Evolutionary conservation across 495 filamentous ascomycete genomes (phyloP).

Genomic region (Neurospora pannonica): DNA sequence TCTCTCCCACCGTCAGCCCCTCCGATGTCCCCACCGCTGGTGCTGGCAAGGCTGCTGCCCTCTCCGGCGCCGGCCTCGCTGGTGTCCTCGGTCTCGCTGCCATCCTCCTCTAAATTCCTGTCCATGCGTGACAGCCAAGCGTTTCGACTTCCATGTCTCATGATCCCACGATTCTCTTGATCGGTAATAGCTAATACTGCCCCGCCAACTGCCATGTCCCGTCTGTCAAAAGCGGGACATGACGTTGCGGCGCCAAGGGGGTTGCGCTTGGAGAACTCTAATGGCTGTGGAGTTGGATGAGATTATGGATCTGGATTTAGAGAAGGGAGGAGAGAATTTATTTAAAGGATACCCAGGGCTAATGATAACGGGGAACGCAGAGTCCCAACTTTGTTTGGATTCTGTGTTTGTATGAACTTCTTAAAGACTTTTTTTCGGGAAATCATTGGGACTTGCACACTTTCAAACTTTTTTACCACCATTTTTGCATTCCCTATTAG

Average conservation of each 20-base stretch:
- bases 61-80: conserved; percentile 62
- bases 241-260: not conserved
- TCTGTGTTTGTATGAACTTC: not conserved
- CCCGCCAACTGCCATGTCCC: not conserved
- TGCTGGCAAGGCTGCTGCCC: conserved; percentile 55
- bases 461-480: not conserved
- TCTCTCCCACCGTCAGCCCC: conserved; percentile 22
- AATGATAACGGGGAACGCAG: conserved; percentile 1
- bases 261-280: not conserved
- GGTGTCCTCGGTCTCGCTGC: conserved; percentile 67
- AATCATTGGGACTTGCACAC: not conserved
- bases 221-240: too few species aligned
- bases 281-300: not conserved
- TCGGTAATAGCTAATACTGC: conserved; percentile 25
- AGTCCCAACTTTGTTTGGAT: not conserved
- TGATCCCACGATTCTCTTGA: conserved; percentile 25
- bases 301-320: not conserved
- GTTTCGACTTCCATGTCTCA: conserved; percentile 19
- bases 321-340: not conserved
- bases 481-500: not conserved
- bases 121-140: not conserved
- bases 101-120: conserved; percentile 58
- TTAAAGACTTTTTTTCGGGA: conserved; percentile 2
- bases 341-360: not conserved
- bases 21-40: conserved; percentile 42